phyloP scores from a whole-genome alignment of 2,329 filamentous ascomycete species.

The Claviceps paspali region DNA sequence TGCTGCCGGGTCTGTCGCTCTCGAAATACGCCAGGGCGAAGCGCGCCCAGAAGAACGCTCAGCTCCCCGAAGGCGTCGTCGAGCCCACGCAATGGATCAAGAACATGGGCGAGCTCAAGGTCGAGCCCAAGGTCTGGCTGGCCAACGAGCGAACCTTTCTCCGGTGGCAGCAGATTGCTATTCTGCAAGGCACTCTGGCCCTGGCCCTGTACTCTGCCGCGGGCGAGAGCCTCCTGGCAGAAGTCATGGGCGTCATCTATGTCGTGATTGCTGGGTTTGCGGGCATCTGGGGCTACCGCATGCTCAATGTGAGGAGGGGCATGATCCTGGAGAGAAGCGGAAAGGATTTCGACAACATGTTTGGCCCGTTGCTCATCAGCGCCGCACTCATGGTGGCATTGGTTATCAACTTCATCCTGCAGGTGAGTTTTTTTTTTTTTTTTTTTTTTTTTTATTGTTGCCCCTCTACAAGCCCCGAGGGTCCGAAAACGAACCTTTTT shows the following conservation, averaged over 20 bases:
- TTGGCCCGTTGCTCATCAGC: constrained; percentile 74
- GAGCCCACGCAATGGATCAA: constrained; percentile 85
- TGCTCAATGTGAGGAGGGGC: constrained; percentile 58
- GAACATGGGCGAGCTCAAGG: constrained; percentile 77
- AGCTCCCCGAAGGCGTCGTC: constrained; percentile 73
- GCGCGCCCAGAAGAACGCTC: constrained; percentile 31
- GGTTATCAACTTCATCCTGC: constrained; percentile 77
- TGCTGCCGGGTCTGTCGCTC: constrained; percentile 71
- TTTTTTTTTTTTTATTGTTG: background rate
- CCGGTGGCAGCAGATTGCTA: constrained; percentile 93
- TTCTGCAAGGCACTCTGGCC: constrained; percentile 72
- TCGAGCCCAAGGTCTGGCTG: constrained; percentile 97
- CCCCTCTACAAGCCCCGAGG: too few species aligned
- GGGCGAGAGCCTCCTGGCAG: constrained; percentile 60
- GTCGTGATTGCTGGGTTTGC: constrained; percentile 70
- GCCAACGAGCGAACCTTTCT: constrained; percentile 97
- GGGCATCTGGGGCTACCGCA: constrained; percentile 72
- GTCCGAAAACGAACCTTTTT: too few species aligned
- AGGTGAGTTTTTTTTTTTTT: constrained; percentile 35
- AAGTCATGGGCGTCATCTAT: constrained; percentile 69
- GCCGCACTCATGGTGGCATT: constrained; percentile 63
- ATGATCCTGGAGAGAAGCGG: constrained; percentile 79
- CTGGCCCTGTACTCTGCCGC: constrained; percentile 82
- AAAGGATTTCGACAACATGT: constrained; percentile 80
- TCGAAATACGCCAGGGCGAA: constrained; percentile 55